These are phyloP conservation scores for Suillus ampliporus DNA, from an alignment of 768 basidiomycete species.

Conservation along the genomic window DNA sequence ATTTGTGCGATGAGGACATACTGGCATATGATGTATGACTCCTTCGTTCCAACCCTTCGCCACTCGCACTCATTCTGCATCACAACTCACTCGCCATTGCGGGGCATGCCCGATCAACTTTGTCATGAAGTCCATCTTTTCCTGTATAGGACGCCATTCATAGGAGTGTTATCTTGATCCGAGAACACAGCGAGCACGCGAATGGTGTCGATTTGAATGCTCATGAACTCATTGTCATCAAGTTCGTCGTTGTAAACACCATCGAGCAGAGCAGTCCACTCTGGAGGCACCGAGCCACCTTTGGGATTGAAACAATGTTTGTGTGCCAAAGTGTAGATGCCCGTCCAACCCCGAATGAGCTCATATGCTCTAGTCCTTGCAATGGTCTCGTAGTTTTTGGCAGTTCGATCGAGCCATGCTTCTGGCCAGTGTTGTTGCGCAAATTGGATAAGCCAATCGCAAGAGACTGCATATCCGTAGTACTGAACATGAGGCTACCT, in stretches of 20 bases:
- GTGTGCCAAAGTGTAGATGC: background rate
- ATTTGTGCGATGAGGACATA: too few species aligned
- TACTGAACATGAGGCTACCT: background rate
- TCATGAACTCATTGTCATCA: background rate
- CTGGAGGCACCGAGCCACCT: background rate
- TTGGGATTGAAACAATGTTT: background rate
- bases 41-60: too few species aligned
- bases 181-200: background rate
- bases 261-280: background rate
- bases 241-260: background rate
- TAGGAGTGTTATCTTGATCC: background rate
- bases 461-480: background rate
- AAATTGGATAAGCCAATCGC: background rate
- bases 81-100: background rate
- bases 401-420: background rate
- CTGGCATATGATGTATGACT: too few species aligned
- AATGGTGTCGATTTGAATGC: background rate
- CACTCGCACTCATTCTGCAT: too few species aligned
- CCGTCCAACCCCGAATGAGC: background rate
- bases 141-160: background rate
- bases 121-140: background rate
- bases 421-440: background rate
- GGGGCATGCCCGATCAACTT: background rate
- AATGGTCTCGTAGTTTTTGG: background rate
- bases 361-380: background rate